Conservation (phyloP, 2,329 filamentous ascomycete species). For the Berkeleyomyces rouxiae region DNA sequence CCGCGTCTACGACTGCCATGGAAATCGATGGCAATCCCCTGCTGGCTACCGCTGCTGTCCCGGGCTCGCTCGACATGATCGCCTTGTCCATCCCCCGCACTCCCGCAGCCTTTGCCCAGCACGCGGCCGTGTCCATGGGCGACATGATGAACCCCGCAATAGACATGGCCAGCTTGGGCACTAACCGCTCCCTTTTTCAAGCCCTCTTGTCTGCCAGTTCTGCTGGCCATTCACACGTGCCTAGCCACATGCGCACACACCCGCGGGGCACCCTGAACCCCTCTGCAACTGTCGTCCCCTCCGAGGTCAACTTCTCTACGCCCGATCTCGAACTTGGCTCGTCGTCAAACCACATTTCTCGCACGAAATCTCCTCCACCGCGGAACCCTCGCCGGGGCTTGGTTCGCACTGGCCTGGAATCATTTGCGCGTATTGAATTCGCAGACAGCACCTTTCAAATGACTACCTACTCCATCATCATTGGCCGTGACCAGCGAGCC, state of each 20-base stretch:
- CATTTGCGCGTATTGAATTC: constrained; percentile 49
- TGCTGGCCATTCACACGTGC: neutral
- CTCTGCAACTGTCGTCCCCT: constrained; percentile 9
- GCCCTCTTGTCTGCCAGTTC: constrained; percentile 4
- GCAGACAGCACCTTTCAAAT: constrained; percentile 64
- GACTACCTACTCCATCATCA: constrained; percentile 55
- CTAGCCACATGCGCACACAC: constrained; percentile 4
- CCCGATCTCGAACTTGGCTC: neutral
- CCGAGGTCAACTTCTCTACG: constrained; percentile 5
- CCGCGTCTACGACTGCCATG: neutral
- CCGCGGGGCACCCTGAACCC: neutral
- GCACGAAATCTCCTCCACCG: neutral
- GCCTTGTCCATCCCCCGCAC: constrained; percentile 10
- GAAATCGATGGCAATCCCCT: neutral
- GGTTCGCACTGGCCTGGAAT: constrained; percentile 27
- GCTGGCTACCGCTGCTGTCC: neutral
- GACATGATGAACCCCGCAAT: neutral
- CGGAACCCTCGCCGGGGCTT: neutral
- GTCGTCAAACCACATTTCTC: neutral
- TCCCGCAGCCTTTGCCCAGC: constrained; percentile 11
- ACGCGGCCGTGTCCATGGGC: constrained; percentile 4
- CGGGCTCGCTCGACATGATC: constrained; percentile 3
- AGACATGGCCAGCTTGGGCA: neutral
- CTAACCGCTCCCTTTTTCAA: constrained; percentile 5
- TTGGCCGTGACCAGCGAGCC: constrained; percentile 52